A percentile compares a stretch with the other conserved stretches of the same genome.
Evolutionary conservation across 1,139 yeast species (phyloP).

Genomic region (Hansenula lynferdii): DNA sequence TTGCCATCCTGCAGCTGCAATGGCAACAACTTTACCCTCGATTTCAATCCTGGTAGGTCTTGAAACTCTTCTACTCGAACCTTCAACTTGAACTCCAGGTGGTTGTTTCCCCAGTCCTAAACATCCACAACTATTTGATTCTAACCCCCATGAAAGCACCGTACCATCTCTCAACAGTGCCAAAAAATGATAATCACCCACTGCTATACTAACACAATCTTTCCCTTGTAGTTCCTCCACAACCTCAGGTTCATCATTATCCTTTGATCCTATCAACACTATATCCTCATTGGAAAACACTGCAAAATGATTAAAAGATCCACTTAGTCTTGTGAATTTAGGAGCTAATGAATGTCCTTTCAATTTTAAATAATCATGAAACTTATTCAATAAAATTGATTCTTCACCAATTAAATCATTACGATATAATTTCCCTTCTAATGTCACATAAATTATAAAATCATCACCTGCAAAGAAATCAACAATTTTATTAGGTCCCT

Average conservation of each 20-base stretch:
- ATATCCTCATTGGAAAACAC: constrained; percentile 48
- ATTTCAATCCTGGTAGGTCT: constrained; percentile 40
- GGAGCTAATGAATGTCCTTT: constrained; percentile 10
- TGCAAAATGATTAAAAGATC: constrained; percentile 47
- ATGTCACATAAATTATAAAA: constrained; percentile 45
- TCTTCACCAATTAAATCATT: constrained; percentile 26
- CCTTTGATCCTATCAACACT: constrained; percentile 39
- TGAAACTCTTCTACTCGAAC: constrained; percentile 36
- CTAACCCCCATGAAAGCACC: constrained; percentile 68
- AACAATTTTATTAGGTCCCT: constrained; percentile 32
- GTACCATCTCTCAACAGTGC: constrained; percentile 60
- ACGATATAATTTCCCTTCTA: constrained; percentile 40
- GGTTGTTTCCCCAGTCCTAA: constrained; percentile 56
- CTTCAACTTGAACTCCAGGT: constrained; percentile 26
- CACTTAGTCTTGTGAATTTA: constrained; percentile 41
- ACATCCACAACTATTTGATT: constrained; percentile 61
- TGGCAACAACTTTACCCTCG: constrained; percentile 41
- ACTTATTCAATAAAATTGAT: constrained; percentile 23
- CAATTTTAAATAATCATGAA: constrained; percentile 5
- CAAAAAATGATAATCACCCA: constrained; percentile 72
- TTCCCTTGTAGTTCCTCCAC: constrained; percentile 39
- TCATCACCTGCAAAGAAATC: constrained; percentile 58
- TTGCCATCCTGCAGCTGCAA: constrained; percentile 82
- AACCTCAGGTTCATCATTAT: constrained; percentile 17
- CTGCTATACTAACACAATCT: constrained; percentile 51